Evolutionary conservation across 495 filamentous ascomycete species (phyloP).

Genomic region (Penicillium turbatum): DNA sequence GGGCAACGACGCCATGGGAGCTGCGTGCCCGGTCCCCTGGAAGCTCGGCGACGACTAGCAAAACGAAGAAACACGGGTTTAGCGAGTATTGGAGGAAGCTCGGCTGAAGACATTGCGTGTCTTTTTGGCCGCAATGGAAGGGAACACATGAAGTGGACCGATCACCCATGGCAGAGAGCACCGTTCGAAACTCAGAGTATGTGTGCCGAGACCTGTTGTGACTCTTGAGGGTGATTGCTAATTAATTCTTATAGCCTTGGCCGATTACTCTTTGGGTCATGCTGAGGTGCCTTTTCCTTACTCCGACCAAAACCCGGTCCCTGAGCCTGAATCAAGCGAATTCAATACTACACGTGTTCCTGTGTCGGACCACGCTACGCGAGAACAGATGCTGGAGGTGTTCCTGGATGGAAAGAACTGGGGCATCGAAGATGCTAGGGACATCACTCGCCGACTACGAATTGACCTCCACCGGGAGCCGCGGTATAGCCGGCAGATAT

Average conservation of each 20-base stretch:
- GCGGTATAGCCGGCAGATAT: constrained; percentile 39
- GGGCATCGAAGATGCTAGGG: constrained; percentile 27
- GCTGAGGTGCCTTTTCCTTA: constrained; percentile 15
- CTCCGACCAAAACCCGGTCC: constrained; percentile 18
- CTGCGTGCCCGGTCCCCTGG: constrained; percentile 55
- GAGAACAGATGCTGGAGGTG: constrained; percentile 13
- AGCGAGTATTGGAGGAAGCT: constrained; percentile 30
- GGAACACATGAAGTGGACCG: constrained; percentile 44
- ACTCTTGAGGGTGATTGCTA: neutral
- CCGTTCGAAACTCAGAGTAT: constrained; percentile 26
- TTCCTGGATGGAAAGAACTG: constrained; percentile 18
- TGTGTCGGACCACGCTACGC: constrained; percentile 2
- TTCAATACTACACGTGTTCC: constrained; percentile 2
- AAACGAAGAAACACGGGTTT: constrained; percentile 49
- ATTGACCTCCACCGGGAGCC: constrained; percentile 40
- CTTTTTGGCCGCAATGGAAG: constrained; percentile 45
- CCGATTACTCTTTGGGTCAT: constrained; percentile 11
- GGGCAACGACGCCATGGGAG: constrained; percentile 48
- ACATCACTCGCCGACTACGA: constrained; percentile 23
- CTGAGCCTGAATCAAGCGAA: constrained; percentile 13
- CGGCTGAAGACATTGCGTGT: constrained; percentile 36
- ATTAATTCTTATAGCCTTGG: constrained; percentile 7
- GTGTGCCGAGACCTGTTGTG: neutral
- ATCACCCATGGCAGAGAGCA: constrained; percentile 27
- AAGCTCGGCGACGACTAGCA: constrained; percentile 51